Evolutionary conservation across 306 rosid species (phyloP), one percentile per base, ranked within the genome.

Genomic region (Vicia sativa): DNA sequence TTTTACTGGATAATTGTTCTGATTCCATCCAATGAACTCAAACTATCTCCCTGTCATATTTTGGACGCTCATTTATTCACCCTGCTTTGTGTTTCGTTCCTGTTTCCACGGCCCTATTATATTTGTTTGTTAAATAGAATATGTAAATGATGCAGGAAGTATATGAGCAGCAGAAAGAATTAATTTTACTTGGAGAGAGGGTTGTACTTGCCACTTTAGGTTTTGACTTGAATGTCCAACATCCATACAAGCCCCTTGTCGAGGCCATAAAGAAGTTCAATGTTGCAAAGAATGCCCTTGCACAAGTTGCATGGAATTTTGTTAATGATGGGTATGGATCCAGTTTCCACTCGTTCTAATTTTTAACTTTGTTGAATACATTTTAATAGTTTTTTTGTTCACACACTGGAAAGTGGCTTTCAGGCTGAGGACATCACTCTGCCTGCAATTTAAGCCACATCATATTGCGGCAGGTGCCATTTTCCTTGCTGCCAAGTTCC

Each of bases 391-490:
- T 31, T 78, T 69, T 79, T 71, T 63, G 56, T 74, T 82, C 83
- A 75, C 80, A 76, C 86, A 81, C 72, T 82, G 85, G 88, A 80
- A 86, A 81, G 83, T 86, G 83, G 77, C 79, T 76, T 88, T 92
- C 96, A 95, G 99, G 81, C 95, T 95, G 89, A 81, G 95, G 90
- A 95, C 99, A 67, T 90, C 99, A 62, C 97, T 95, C 81, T 95
- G 99, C 92, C 89, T 95, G 86, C 99, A 95, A 87, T 95, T 95
- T 87, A 88, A 90, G 85, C 99, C 99, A 52, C 97, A 95, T 74
- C 99, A 90, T 78, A 88, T 95, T 69, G 97, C 99, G 10, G 99
- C 99, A 68, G 99, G 99, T 84, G 99, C 99, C 80, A 87, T 95
- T 81, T 95, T 90, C 79, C 99, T 95, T 67, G 99, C 99, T 78